Percentiles rank a stretch among this genome's conserved stretches.
Conservation (phyloP, 140 eudicot genomes). For the Flaveria floridana region DNA sequence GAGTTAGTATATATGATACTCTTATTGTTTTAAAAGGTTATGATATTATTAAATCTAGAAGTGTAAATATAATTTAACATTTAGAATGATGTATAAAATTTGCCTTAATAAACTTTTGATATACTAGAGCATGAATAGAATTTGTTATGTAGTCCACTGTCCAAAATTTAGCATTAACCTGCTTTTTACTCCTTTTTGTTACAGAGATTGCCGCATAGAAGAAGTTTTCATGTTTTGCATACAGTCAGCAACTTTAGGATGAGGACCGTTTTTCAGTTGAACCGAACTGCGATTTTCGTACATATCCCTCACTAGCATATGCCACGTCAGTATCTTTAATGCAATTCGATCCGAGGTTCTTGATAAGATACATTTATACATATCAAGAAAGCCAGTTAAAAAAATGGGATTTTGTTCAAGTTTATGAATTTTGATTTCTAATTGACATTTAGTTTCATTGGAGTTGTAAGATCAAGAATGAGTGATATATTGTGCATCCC, state of each 20-base stretch:
- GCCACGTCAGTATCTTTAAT: conserved; percentile 26
- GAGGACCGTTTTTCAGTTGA: conserved; percentile 38
- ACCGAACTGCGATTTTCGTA: conserved; percentile 42
- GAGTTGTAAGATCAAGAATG: conserved; percentile 32
- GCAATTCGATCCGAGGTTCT: conserved; percentile 35
- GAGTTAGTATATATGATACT: no score
- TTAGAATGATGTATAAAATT: not conserved
- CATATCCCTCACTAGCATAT: conserved; percentile 44
- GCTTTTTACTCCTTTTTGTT: conserved; percentile 18
- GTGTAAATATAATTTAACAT: not conserved
- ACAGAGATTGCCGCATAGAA: conserved; percentile 76
- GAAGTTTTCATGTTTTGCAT: conserved; percentile 42
- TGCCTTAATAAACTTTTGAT: not conserved
- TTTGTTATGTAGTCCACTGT: not conserved
- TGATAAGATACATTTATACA: conserved; percentile 35
- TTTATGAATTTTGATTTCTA: conserved; percentile 32
- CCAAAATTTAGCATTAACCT: conserved; percentile 16
- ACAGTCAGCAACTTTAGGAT: conserved; percentile 46
- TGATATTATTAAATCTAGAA: not conserved
- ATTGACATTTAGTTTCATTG: conserved; percentile 36
- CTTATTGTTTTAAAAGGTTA: not conserved
- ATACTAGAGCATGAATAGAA: conserved; percentile 3
- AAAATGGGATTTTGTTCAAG: conserved; percentile 38
- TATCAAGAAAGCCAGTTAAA: conserved; percentile 39
- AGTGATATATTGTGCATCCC: conserved; percentile 34